Percentiles rank a stretch among this genome's conserved stretches.
phyloP scores from a whole-genome alignment of 495 filamentous ascomycete genomes.

The Podospora pseudocomata region DNA sequence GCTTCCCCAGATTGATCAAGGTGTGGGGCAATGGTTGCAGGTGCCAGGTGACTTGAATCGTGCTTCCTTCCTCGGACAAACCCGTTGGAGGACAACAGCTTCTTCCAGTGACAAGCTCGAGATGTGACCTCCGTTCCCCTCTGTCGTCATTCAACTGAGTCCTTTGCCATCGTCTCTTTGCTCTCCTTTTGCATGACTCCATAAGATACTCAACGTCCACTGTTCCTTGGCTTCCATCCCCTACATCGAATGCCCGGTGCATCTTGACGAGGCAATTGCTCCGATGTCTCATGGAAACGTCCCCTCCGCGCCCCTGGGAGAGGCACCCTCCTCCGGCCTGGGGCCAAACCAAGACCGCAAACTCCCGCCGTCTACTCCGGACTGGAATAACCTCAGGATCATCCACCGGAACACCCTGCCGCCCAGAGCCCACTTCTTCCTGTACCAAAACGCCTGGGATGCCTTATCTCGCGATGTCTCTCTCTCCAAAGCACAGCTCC shows the following conservation, averaged over 20 bases:
- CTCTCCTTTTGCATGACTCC: neutral
- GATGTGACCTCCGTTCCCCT: neutral
- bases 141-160: neutral
- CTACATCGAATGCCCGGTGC: neutral
- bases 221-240: conserved; percentile 4
- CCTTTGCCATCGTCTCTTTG: neutral
- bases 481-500: conserved; percentile 38
- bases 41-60: neutral
- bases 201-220: neutral
- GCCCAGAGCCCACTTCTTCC: conserved; percentile 58
- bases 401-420: conserved; percentile 61
- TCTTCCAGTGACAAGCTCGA: neutral
- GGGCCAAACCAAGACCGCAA: conserved; percentile 10
- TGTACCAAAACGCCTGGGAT: conserved; percentile 39
- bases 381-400: conserved; percentile 59
- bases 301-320: conserved; percentile 8
- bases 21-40: neutral
- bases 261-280: conserved; percentile 14
- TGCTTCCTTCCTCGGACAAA: neutral
- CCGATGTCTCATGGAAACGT: conserved; percentile 13
- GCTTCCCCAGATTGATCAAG: neutral
- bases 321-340: conserved; percentile 1
- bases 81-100: neutral
- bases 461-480: conserved; percentile 33
- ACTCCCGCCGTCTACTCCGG: conserved; percentile 34